Percentiles rank a stretch among this genome's conserved stretches.
Evolutionary conservation across 2,329 filamentous ascomycete genomes (phyloP).

Genomic region (Sporothrix phasma): DNA sequence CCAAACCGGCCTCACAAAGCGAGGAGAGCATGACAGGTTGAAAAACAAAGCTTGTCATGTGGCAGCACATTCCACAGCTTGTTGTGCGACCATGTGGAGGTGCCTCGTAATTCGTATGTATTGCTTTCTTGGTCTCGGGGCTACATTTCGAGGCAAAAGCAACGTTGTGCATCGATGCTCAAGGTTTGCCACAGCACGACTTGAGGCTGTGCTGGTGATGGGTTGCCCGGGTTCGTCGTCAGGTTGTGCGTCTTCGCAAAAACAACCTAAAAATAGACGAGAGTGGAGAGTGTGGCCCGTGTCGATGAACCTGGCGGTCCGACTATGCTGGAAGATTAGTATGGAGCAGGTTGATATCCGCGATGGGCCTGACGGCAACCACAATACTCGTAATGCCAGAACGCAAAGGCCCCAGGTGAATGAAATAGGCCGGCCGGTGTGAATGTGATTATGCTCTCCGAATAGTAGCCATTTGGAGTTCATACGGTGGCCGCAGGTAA

Average conservation of each 20-base stretch:
- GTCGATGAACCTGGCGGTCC: neutral
- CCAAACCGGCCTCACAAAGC: neutral
- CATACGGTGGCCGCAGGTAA: neutral
- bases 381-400: neutral
- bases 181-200: neutral
- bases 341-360: neutral
- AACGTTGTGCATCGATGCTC: neutral
- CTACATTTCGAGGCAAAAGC: neutral
- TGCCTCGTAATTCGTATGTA: neutral
- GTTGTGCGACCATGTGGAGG: neutral
- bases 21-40: neutral
- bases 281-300: neutral
- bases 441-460: neutral
- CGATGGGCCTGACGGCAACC: neutral
- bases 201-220: neutral
- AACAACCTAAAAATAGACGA: neutral
- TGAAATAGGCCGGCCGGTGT: neutral
- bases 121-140: neutral
- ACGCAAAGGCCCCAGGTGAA: neutral
- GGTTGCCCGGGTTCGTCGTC: no score
- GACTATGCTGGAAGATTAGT: neutral
- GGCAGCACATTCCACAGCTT: neutral
- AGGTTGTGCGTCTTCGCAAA: neutral
- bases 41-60: neutral
- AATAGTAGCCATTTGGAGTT: neutral